Percentiles rank a stretch among this genome's conserved stretches.
phyloP scores from a whole-genome alignment of 306 rosid genomes.

The Dryas drummondii region DNA sequence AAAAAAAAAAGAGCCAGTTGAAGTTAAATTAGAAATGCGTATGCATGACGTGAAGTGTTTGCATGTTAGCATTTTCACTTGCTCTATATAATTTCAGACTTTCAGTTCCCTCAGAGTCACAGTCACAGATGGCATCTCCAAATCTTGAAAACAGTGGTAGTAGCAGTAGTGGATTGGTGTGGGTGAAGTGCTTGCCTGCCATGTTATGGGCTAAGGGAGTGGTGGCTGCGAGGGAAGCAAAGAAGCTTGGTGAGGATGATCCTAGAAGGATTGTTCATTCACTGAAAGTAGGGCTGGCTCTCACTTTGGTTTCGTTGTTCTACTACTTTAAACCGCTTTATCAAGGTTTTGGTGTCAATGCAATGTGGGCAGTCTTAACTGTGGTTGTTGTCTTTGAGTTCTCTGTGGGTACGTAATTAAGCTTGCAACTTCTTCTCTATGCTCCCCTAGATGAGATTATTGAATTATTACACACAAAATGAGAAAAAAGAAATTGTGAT shows the following conservation, averaged over 20 bases:
- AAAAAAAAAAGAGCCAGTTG: too few relatives aligned
- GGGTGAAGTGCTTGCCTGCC: not conserved
- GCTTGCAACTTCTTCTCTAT: not conserved
- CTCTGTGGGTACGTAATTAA: conserved; percentile 23
- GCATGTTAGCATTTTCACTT: too few relatives aligned
- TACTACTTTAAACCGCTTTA: conserved; percentile 29
- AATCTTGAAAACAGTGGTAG: too few relatives aligned
- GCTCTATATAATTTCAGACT: too few relatives aligned
- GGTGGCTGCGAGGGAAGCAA: not conserved
- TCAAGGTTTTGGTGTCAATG: conserved; percentile 23
- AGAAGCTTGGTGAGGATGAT: conserved; percentile 29
- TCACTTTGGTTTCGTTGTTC: conserved; percentile 29
- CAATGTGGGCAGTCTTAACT: conserved; percentile 35
- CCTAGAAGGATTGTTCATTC: conserved; percentile 29
- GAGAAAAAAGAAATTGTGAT: too few relatives aligned
- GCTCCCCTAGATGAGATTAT: too few relatives aligned
- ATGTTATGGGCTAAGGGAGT: not conserved
- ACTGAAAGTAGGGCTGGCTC: conserved; percentile 30
- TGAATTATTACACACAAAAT: not conserved
- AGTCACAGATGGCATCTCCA: too few relatives aligned
- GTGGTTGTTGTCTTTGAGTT: conserved; percentile 33
- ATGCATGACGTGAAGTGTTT: too few relatives aligned
- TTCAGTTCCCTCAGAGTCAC: too few relatives aligned
- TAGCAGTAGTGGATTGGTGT: not conserved
- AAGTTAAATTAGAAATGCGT: too few relatives aligned